phyloP scores from a whole-genome alignment of 73 alveolate species.

The Paramecium sonneborni region DNA sequence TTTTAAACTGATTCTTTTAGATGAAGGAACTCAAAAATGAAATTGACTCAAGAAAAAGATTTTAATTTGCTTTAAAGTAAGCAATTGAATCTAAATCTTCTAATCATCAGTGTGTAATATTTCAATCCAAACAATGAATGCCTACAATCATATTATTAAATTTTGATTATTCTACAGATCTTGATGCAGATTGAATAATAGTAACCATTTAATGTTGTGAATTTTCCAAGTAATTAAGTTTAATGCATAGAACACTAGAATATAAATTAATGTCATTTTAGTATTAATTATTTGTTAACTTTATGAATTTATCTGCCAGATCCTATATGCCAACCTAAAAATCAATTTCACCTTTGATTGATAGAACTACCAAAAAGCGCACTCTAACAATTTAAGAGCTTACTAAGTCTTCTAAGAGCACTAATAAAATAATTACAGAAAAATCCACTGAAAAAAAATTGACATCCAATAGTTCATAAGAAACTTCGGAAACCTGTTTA shows the following conservation, averaged over 20 bases:
- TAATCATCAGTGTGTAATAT: not conserved
- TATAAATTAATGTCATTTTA: not conserved
- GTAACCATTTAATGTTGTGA: not conserved
- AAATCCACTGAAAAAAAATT: conserved; percentile 20
- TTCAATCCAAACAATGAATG: not conserved
- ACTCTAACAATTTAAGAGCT: not conserved
- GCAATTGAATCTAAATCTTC: not conserved
- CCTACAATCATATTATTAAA: not conserved
- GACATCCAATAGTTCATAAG: conserved; percentile 17
- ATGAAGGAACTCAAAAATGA: not conserved
- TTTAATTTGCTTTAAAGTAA: not conserved
- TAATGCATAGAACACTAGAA: not conserved
- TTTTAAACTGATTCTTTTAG: not conserved
- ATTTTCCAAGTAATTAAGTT: not conserved
- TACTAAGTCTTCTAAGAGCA: not conserved
- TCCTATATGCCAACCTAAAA: conserved; percentile 4
- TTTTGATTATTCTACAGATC: not conserved
- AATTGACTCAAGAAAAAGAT: not conserved
- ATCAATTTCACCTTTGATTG: not conserved
- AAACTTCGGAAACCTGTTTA: conserved; percentile 15
- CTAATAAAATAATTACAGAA: not conserved
- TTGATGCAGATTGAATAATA: not conserved
- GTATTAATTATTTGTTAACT: not conserved
- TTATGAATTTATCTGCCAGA: conserved; percentile 38
- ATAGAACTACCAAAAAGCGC: not conserved